Base-by-base conservation (phyloP, 176 grass and related monocot species). In the Lolium perenne region DNA sequence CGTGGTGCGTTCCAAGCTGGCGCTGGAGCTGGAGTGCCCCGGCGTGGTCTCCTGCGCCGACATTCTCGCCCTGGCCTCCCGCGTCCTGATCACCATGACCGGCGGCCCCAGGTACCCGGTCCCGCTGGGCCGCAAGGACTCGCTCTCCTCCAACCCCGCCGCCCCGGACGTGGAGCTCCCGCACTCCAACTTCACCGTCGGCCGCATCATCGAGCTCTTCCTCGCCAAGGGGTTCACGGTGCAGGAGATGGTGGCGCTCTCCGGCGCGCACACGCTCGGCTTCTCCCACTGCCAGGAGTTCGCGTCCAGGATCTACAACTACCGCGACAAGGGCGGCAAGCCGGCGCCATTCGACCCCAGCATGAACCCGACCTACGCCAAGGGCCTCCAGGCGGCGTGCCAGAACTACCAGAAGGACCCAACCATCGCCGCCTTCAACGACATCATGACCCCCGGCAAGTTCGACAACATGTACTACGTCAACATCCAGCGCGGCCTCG, bases 21-120 rank as follows among this genome's bases (percentile, higher is more conserved):
- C 87, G 10, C 92, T 97, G 9, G 94, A 97, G 91, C 90, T 97
- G 10, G 91, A 97, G 90, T 97, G 94, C 87, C 92, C 94, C 47
- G 94, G 92, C 13, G 86, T 94, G 8, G 96, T 98, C 3, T 98
- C 96, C 40, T 98, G 96, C 86, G 90, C 96, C 43, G 96, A 98
- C 86, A 80, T 98, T 86, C 84, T 98, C 0, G 86, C 96, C 2
- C 18, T 98, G 6, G 92, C 93, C 6, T 84, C 96, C 6, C 86
- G 92, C 49, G 84, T 84, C 71, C 91, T 97, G 6, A 74, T 97
- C 18, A 91, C 94, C 70, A 90, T 97, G 84, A 90, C 92, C 26
- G 94, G 94, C 15, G 94, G 94, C 8, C 94, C 94, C 25, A 82
- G 84, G 14, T 97, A 92, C 89, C 71, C 78, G 1, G 63, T 97